phyloP scores from a whole-genome alignment of 176 grass and related monocot species.

The Aegilops tauschii region DNA sequence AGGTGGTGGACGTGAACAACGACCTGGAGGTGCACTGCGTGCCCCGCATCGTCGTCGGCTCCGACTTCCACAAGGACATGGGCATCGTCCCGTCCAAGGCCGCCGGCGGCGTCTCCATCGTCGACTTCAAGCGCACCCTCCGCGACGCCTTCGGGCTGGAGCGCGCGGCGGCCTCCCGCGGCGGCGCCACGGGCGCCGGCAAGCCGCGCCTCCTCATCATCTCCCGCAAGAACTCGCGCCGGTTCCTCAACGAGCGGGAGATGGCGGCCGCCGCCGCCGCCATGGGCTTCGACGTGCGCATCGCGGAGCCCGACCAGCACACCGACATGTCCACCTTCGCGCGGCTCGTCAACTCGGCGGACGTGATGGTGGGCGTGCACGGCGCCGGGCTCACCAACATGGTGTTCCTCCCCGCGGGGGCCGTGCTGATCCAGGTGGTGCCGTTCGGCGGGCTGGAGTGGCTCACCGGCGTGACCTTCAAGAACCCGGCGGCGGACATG shows the following conservation, averaged over 20 bases:
- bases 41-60: slow-evolving; percentile 44
- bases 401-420: slow-evolving; percentile 79
- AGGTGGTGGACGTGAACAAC: slow-evolving; percentile 71
- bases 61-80: slow-evolving; percentile 91
- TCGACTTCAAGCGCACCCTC: slow-evolving; percentile 73
- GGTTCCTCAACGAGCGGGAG: slow-evolving; percentile 64
- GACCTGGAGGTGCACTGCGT: slow-evolving; percentile 80
- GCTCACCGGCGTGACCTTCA: slow-evolving; percentile 80
- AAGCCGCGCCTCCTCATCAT: slow-evolving; percentile 64
- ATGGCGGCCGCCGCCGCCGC: slow-evolving; percentile 32
- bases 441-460: slow-evolving; percentile 80
- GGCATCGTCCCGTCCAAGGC: slow-evolving; percentile 50
- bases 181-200: slow-evolving; percentile 33
- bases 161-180: slow-evolving; percentile 43
- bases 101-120: slow-evolving; percentile 42
- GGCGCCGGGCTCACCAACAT: slow-evolving; percentile 88
- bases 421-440: slow-evolving; percentile 82
- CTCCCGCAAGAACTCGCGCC: slow-evolving; percentile 42
- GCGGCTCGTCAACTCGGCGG: slow-evolving; percentile 58
- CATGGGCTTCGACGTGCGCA: slow-evolving; percentile 54
- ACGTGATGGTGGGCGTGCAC: slow-evolving; percentile 76
- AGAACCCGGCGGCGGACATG: slow-evolving; percentile 68
- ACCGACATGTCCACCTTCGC: slow-evolving; percentile 60
- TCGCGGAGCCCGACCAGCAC: slow-evolving; percentile 67
- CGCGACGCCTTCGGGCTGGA: slow-evolving; percentile 67